Evolutionary conservation across 108 stramenopile genomes (phyloP), one percentile per base, ranked within the genome.

Genomic region (Cyclotella cryptica): DNA sequence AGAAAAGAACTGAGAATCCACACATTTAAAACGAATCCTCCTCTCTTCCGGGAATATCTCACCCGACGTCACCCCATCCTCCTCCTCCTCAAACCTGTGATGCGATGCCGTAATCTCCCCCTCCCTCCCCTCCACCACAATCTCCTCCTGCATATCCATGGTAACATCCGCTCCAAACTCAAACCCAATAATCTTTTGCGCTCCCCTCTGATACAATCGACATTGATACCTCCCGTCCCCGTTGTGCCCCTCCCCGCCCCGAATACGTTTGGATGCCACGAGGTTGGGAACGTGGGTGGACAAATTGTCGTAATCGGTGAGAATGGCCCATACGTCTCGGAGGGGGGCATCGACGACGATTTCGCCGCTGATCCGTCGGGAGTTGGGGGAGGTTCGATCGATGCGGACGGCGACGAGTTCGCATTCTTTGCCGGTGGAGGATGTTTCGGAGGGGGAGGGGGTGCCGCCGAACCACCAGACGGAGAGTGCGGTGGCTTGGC

Each of bases 121-220:
- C 30, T 21, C 0, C 29, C 26, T 60, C 17, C 72, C 52, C 27
- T 61, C 73, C 39, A 66, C 53, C 12, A 77, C 70, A 52, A 85
- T 80, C 10, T 52, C 51, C 67, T 89, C 89, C 3, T 66, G 64
- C 90, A 91, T 91, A 42, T 89, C 88, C 89, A 91, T 89, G 26
- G 83, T 87, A 49, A 91, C 80, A 41, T 85, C 83, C 14, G 90
- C 90, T 24, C 88, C 85, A 59, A 91, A 91, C 52, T 90, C 84
- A 70, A 91, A 91, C 43, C 90, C 90, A 19, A 90, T 59, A 54
- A 91, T 91, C 35, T 85, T 88, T 71, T 91, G 90, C 12, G 90
- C 90, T n/a, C 90, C 90, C 53, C 88, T 74, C 57, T 91, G 90
- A 74, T 87, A 90, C 51, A 91, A 76, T 43, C 88, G 54, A 26